These are phyloP conservation scores for Rhizoctonia solani DNA, from an alignment of 1,284 basidiomycete species.

Conservation along the genomic window DNA sequence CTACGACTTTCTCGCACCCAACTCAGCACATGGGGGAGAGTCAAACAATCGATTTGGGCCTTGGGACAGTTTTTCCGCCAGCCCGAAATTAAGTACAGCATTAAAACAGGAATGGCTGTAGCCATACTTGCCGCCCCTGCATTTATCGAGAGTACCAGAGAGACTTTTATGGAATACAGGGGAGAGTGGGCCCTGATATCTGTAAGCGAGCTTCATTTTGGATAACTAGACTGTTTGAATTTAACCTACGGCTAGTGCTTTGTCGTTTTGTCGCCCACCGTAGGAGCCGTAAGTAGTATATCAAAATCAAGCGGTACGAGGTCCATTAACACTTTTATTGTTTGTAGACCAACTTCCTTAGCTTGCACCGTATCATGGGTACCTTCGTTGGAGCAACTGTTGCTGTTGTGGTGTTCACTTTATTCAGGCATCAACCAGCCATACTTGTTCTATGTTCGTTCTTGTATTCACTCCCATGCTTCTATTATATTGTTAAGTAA, in stretches of 20 bases:
- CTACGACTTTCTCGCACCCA: conserved; percentile 70
- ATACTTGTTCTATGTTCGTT: conserved; percentile 83
- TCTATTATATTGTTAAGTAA: conserved; percentile 83
- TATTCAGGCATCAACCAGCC: conserved; percentile 77
- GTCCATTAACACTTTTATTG: conserved; percentile 15
- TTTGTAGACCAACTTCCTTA: conserved; percentile 76
- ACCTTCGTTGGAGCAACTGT: conserved; percentile 83
- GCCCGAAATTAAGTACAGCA: conserved; percentile 81
- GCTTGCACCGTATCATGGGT: conserved; percentile 76
- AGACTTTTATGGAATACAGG: conserved; percentile 76
- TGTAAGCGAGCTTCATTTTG: conserved; percentile 54
- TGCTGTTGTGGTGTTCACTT: conserved; percentile 70
- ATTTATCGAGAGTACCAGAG: conserved; percentile 78
- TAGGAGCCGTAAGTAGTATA: conserved; percentile 68
- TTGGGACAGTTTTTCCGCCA: conserved; percentile 71
- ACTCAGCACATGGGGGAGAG: conserved; percentile 60
- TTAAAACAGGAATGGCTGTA: conserved; percentile 72
- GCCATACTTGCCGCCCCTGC: conserved; percentile 81
- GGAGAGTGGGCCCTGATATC: conserved; percentile 97
- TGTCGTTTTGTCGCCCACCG: conserved; percentile 85
- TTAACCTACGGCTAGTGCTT: conserved; percentile 64
- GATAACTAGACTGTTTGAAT: neutral
- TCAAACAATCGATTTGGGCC: conserved; percentile 76
- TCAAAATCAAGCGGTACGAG: conserved; percentile 26
- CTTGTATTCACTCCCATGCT: conserved; percentile 91